These are phyloP conservation scores for Phytophthora palmivora DNA, from an alignment of 352 stramenopile species.

Conservation along the genomic window DNA sequence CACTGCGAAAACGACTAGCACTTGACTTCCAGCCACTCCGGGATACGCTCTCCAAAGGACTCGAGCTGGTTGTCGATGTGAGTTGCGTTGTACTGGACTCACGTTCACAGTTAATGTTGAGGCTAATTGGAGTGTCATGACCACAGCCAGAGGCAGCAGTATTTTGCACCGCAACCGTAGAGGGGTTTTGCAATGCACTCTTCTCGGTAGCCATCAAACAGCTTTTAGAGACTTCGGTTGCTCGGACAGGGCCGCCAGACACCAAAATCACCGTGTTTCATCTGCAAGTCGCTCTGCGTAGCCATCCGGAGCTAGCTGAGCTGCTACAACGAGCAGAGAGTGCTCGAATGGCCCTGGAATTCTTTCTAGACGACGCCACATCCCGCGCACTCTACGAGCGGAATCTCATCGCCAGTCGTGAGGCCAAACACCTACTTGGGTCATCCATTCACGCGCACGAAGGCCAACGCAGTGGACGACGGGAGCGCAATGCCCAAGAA, in stretches of 20 bases:
- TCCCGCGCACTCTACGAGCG: constrained; percentile 52
- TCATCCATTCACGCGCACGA: constrained; percentile 12
- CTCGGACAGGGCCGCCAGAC: constrained; percentile 39
- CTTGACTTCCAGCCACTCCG: constrained; percentile 65
- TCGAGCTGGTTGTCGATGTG: constrained; percentile 60
- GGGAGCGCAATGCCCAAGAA: constrained; percentile 13
- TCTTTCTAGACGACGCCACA: constrained; percentile 61
- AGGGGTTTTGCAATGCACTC: constrained; percentile 60
- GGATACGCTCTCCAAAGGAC: constrained; percentile 51
- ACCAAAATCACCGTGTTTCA: constrained; percentile 65
- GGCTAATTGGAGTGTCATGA: constrained; percentile 1
- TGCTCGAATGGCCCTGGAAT: constrained; percentile 48
- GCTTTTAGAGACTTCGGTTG: constrained; percentile 35
- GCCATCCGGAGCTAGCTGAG: constrained; percentile 46
- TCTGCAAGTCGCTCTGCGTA: constrained; percentile 59
- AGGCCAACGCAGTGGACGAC: constrained; percentile 9
- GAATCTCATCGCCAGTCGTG: constrained; percentile 45
- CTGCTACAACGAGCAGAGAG: constrained; percentile 46
- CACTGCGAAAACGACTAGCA: constrained; percentile 54
- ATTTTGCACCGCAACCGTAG: constrained; percentile 58
- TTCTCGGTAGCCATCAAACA: constrained; percentile 57
- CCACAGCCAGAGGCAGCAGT: constrained; percentile 57
- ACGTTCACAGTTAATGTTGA: background rate
- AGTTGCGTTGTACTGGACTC: constrained; percentile 8
- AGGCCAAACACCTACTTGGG: constrained; percentile 50